phyloP scores from a whole-genome alignment of 768 basidiomycete species.

The Amanita muscaria region DNA sequence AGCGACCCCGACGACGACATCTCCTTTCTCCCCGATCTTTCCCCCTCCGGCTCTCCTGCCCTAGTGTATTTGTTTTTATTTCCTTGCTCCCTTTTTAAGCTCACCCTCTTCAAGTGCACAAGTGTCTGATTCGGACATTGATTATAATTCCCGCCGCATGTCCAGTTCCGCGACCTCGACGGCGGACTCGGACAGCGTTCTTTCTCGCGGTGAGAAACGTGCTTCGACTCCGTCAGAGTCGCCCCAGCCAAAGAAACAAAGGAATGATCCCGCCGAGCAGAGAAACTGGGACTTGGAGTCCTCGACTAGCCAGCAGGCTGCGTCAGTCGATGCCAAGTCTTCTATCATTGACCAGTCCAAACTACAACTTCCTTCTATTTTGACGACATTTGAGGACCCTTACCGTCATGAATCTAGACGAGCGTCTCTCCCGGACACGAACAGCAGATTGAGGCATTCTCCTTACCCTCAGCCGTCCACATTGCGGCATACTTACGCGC shows the following conservation, averaged over 20 bases:
- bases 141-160: slow-evolving; percentile 65
- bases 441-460: slow-evolving; percentile 43
- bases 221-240: slow-evolving; percentile 46
- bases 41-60: slow-evolving; percentile 37
- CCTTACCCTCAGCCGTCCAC: slow-evolving; percentile 44
- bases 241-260: slow-evolving; percentile 43
- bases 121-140: slow-evolving; percentile 41
- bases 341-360: slow-evolving; percentile 36
- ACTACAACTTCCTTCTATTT: slow-evolving; percentile 70
- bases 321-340: slow-evolving; percentile 29
- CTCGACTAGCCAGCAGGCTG: slow-evolving; percentile 17
- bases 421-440: slow-evolving; percentile 50
- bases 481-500: slow-evolving; percentile 39
- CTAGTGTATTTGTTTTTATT: slow-evolving; percentile 28
- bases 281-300: slow-evolving; percentile 27
- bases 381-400: slow-evolving; percentile 57
- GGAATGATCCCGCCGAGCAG: slow-evolving; percentile 25
- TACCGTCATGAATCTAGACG: slow-evolving; percentile 50
- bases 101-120: slow-evolving; percentile 8
- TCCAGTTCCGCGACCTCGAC: slow-evolving; percentile 65
- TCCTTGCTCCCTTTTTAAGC: slow-evolving; percentile 12
- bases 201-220: slow-evolving; percentile 56
- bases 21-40: slow-evolving; percentile 37
- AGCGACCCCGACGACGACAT: slow-evolving; percentile 24
- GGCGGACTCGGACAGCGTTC: slow-evolving; percentile 56